A percentile compares a stretch with the other conserved stretches of the same genome.
Evolutionary conservation across 495 filamentous ascomycete genomes (phyloP).

Genomic region (Amniculicola lignicola): DNA sequence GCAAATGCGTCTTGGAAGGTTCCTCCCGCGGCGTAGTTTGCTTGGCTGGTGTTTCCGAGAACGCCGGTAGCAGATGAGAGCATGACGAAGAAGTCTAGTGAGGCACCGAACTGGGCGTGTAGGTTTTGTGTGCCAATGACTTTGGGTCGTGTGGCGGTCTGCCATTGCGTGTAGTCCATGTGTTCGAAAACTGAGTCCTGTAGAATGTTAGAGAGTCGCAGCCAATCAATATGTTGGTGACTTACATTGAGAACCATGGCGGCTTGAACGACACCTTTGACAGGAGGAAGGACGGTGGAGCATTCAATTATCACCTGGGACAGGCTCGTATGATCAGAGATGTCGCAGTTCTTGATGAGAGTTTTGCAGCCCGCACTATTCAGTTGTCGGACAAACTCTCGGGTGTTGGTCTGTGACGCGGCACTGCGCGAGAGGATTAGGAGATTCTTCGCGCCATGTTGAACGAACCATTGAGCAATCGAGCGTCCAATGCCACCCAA

Average conservation of each 20-base stretch:
- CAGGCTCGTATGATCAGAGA: not conserved
- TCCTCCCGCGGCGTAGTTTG: conserved; percentile 28
- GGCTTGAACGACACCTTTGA: conserved; percentile 15
- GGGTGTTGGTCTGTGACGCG: not conserved
- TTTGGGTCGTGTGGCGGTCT: not conserved
- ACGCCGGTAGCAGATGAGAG: conserved; percentile 23
- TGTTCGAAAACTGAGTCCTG: conserved; percentile 15
- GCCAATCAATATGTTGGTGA: not conserved
- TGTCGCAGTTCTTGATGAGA: not conserved
- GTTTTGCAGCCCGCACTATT: not conserved
- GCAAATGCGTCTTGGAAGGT: conserved; percentile 24
- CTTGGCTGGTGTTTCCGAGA: conserved; percentile 19
- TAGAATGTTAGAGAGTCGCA: conserved; percentile 41
- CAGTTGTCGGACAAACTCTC: not conserved
- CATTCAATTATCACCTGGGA: not conserved
- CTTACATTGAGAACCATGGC: conserved; percentile 19
- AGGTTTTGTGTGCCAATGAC: conserved; percentile 13
- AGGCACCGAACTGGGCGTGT: not conserved
- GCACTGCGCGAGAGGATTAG: conserved; percentile 20
- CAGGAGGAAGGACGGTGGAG: not conserved
- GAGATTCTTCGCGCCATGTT: conserved; percentile 22
- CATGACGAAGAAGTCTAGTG: conserved; percentile 29
- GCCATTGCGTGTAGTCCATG: conserved; percentile 7
- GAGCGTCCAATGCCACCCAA: conserved; percentile 46
- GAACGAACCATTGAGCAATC: conserved; percentile 9